These are phyloP conservation scores for Phaeophleospora eucalypticola DNA, from an alignment of 2,329 filamentous ascomycete genomes.

Conservation along the genomic window DNA sequence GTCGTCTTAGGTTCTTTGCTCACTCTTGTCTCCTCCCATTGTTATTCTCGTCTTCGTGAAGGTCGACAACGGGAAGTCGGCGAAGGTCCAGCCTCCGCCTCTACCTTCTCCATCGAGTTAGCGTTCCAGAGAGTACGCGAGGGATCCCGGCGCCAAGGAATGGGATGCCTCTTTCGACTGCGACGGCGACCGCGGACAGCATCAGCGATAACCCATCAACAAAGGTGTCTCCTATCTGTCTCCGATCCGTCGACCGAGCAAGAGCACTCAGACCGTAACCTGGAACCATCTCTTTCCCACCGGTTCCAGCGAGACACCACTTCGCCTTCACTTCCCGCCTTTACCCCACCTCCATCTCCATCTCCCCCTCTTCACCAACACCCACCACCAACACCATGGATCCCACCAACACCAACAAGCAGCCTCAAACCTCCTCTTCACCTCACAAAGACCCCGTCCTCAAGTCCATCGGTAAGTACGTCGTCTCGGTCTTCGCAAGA, in stretches of 20 bases:
- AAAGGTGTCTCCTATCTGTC: too few relatives aligned
- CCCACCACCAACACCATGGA: not conserved
- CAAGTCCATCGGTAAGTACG: constrained; percentile 1
- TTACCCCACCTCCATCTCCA: too few relatives aligned
- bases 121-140: not conserved
- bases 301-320: too few relatives aligned
- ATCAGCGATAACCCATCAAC: too few relatives aligned
- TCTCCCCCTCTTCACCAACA: not conserved
- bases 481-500: constrained; percentile 6
- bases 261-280: too few relatives aligned
- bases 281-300: too few relatives aligned
- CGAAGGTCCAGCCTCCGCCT: not conserved
- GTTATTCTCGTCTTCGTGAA: not conserved
- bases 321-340: too few relatives aligned
- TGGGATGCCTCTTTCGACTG: too few relatives aligned
- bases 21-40: not conserved
- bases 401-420: not conserved
- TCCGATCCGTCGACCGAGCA: too few relatives aligned
- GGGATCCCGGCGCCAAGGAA: not conserved
- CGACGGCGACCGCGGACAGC: too few relatives aligned
- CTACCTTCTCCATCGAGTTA: not conserved
- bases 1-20: too few relatives aligned
- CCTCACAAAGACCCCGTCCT: not conserved
- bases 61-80: too few relatives aligned
- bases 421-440: not conserved